Evolutionary conservation across 768 basidiomycete species (phyloP).

Genomic region (Tephrocybe rancida): DNA sequence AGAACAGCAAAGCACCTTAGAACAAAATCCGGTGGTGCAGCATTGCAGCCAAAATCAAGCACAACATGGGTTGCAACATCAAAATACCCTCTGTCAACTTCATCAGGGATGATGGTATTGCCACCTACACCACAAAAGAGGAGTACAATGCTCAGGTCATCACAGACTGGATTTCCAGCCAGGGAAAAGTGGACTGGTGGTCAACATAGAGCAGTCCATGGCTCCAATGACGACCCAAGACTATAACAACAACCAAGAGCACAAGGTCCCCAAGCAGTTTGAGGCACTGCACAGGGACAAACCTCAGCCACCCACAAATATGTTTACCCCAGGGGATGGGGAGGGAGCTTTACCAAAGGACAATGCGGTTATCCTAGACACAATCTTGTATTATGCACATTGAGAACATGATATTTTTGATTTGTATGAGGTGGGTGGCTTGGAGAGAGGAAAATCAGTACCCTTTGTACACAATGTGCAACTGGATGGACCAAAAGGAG

Average conservation of each 20-base stretch:
- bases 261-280: background rate
- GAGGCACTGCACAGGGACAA: conserved; percentile 15
- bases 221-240: background rate
- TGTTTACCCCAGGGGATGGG: background rate
- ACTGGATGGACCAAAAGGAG: background rate
- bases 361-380: background rate
- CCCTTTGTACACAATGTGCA: conserved; percentile 7
- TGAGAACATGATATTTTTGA: background rate
- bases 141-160: background rate
- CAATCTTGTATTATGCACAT: conserved; percentile 5
- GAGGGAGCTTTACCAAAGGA: background rate
- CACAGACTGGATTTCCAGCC: background rate
- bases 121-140: background rate
- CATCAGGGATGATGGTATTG: background rate
- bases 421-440: background rate
- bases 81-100: background rate
- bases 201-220: no score
- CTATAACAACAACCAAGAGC: background rate
- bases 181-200: background rate
- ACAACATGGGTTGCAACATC: background rate
- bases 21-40: conserved; percentile 17
- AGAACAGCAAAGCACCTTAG: background rate
- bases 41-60: background rate
- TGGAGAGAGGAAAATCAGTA: background rate
- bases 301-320: conserved; percentile 9